Conservation (phyloP, 495 filamentous ascomycete species). For the Neurospora tetrasperma region DNA sequence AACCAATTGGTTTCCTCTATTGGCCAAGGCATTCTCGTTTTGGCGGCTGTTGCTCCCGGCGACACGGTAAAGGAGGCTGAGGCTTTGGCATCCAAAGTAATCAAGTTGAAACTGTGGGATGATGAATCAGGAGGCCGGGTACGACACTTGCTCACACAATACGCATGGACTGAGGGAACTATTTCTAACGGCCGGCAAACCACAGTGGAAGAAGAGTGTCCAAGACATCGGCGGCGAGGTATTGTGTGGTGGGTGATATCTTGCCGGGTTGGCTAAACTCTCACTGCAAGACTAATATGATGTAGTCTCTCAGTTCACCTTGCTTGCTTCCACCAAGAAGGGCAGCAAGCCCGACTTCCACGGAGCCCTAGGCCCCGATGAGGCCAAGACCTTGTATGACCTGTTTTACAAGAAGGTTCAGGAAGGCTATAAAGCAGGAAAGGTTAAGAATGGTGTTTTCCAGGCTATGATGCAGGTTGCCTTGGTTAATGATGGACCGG, state of each 20-base stretch:
- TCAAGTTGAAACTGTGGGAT: slow-evolving; percentile 86
- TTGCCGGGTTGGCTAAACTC: neutral
- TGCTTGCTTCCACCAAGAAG: slow-evolving; percentile 85
- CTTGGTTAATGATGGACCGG: slow-evolving; percentile 87
- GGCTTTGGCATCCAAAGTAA: slow-evolving; percentile 66
- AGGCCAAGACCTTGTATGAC: slow-evolving; percentile 73
- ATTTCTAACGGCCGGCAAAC: slow-evolving; percentile 1
- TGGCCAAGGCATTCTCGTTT: slow-evolving; percentile 78
- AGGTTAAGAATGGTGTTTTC: slow-evolving; percentile 89
- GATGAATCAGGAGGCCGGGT: slow-evolving; percentile 59
- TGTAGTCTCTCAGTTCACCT: slow-evolving; percentile 94
- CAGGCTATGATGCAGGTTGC: slow-evolving; percentile 99
- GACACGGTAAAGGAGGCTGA: slow-evolving; percentile 87
- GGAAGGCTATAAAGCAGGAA: slow-evolving; percentile 59
- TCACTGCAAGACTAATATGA: neutral
- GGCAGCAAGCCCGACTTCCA: slow-evolving; percentile 95
- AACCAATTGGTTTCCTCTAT: slow-evolving; percentile 81
- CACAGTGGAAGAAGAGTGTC: slow-evolving; percentile 79
- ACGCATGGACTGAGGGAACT: neutral
- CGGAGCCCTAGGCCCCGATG: slow-evolving; percentile 63
- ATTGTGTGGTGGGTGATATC: slow-evolving; percentile 60
- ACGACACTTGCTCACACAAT: slow-evolving; percentile 11
- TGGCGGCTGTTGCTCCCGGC: slow-evolving; percentile 82
- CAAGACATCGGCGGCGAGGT: slow-evolving; percentile 82
- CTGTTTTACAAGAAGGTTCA: slow-evolving; percentile 69